Base-by-base conservation (phyloP, 306 rosid genomes). In the Hippophae tibetana region DNA sequence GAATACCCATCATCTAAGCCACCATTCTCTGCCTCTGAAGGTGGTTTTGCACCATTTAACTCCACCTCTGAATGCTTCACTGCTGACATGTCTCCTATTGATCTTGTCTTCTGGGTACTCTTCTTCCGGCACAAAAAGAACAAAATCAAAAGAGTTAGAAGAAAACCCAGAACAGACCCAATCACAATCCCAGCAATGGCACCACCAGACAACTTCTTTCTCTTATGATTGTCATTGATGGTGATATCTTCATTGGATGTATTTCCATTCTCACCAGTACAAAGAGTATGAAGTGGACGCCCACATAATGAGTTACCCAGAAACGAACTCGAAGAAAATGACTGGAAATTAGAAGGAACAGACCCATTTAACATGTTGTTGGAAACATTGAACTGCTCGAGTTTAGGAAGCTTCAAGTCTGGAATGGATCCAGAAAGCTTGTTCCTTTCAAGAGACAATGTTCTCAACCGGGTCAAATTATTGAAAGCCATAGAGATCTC, bases 151-250 rank as follows among this genome's bases (percentile, higher is more conserved):
- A 72, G 41, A 42, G 71, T 56, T 57, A 65, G 2, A 9, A 79
- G 1, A n/a, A 66, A 56, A 13, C 67, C 78, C 27, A 79, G 7
- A 9, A 74, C 75, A 48, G 80, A 71, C 42, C 84, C 84, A 41
- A 75, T 75, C 10, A 79, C 59, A 58, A 79, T 75, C 47, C 84
- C 84, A 26, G 78, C 80, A 18, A 79, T 58, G 41, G 69, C 81
- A 8, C 81, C 84, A 18, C 81, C 80, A 0, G 84, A 75, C 5
- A 79, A 44, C 42, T 64, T 50, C 55, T 58, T 79, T 63, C 66
- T 64, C 7, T 26, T 14, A 1, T 53, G 70, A 8, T 14, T 46
- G 11, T 51, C 67, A n/a, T 47, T 57, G 43, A 42, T 61, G 51
- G 57, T 57, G 5, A 61, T 5, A 1, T 67, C 68, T 10, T 59